Evolutionary conservation across 2,329 filamentous ascomycete species (phyloP).

Genomic region (Dothiorella sarmentorum): DNA sequence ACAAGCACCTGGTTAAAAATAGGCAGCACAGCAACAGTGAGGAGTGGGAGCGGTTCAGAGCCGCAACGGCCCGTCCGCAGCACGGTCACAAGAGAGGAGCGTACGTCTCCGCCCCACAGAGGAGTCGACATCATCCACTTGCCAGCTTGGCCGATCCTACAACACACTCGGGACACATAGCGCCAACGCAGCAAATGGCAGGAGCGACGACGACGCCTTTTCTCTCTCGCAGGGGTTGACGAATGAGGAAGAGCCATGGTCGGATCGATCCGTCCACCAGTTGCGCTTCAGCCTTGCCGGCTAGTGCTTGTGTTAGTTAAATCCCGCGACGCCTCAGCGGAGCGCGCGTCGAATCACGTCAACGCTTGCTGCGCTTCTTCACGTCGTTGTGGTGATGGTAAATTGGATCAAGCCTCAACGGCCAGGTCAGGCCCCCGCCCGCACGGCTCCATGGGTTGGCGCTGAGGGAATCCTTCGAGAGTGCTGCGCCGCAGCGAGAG

Average conservation of each 20-base stretch:
- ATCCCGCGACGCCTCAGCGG: not conserved
- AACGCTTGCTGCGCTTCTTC: not conserved
- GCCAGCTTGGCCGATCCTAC: slow-evolving; percentile 9
- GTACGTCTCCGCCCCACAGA: slow-evolving; percentile 8
- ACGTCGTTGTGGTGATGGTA: not conserved
- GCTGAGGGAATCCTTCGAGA: not conserved
- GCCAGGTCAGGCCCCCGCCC: not conserved
- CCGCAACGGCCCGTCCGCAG: slow-evolving; percentile 15
- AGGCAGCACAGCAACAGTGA: not conserved
- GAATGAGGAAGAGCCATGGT: too few species aligned
- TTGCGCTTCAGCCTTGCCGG: slow-evolving; percentile 7
- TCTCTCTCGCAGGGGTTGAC: not conserved
- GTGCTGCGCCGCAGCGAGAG: not conserved
- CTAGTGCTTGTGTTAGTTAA: not conserved
- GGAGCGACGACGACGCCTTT: not conserved
- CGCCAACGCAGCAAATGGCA: not conserved
- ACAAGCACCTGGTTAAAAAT: not conserved
- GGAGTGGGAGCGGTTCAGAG: not conserved
- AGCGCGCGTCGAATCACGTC: slow-evolving; percentile 4
- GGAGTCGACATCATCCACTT: slow-evolving; percentile 3
- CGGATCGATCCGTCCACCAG: not conserved
- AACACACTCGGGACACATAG: slow-evolving; percentile 1
- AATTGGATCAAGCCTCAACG: not conserved
- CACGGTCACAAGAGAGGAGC: not conserved
- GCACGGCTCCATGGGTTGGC: too few species aligned